Base-by-base conservation (phyloP, 352 stramenopile genomes). In the Pythium myriotylum region DNA sequence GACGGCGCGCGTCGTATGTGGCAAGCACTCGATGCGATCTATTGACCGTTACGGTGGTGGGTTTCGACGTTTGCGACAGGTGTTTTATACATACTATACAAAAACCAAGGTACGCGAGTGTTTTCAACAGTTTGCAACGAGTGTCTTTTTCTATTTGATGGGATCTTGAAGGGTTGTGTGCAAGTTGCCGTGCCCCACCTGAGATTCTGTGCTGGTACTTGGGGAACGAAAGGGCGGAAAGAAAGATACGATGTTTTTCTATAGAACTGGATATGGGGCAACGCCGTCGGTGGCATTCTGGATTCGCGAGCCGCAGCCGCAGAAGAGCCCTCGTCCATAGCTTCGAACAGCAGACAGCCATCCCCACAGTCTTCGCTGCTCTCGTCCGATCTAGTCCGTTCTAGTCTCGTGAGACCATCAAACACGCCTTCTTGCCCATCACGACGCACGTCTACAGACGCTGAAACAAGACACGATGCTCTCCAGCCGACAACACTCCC, bases 1-100 rank as follows among this genome's bases (percentile, higher is more conserved):
- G 67, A 78, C 35, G 81, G 82, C 59, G 72, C 77, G 19, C 59
- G 62, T 51, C 53, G 57, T 33, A 91, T 91, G 79, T 91, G 81
- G 81, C 54, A 72, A 3, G 65, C 76, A 22, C 58, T 90, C 43
- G 53, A 69, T 3, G 54, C 66, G 14, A 78, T 74, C 29, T 73
- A 74, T 59, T 62, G 43, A 68, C 56, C 50, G 33, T 62, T 52
- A 65, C 55, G 29, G 26, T 3, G 27, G 27, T 6, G 50, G 70
- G n/a, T 62, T 26, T 54, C 65, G 10, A 43, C 67, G 32, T 57
- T 35, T 67, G 53, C 0, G 51, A 64, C 19, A 20, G 1, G 20
- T 53, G 45, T 58, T 68, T 62, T 50, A 58, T 42, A 60, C 41
- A 52, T 0, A 4, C 24, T 14, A 60, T 60, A 66, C 32, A 32